Percentiles rank a stretch among this genome's conserved stretches.
Conservation (phyloP, 2,329 filamentous ascomycete species). For the Pyrenophora teres region DNA sequence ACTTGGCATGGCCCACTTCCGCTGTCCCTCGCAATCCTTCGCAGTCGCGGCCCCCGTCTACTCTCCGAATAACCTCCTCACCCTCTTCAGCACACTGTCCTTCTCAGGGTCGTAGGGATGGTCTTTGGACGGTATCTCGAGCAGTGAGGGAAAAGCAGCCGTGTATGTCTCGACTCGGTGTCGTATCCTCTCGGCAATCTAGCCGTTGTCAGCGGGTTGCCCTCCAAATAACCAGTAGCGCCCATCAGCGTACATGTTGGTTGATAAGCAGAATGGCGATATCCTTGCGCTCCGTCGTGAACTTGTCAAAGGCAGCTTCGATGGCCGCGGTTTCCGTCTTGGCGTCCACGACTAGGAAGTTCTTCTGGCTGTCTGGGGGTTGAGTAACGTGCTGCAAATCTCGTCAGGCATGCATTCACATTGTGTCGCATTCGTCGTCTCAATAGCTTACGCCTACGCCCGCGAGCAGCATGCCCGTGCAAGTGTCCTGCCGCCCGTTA, state of each 20-base stretch:
- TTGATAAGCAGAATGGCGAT: slow-evolving; percentile 97
- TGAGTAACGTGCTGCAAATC: slow-evolving; percentile 80
- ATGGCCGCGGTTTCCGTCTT: slow-evolving; percentile 91
- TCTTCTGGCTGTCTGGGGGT: slow-evolving; percentile 88
- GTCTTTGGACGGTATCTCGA: slow-evolving; percentile 98
- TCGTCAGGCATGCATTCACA: slow-evolving; percentile 5
- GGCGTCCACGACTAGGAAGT: slow-evolving; percentile 93
- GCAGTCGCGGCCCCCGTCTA: slow-evolving; percentile 47
- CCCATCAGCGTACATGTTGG: slow-evolving; percentile 73
- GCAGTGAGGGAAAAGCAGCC: slow-evolving; percentile 90
- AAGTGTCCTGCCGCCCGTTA: slow-evolving; percentile 72
- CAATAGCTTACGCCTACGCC: slow-evolving; percentile 78
- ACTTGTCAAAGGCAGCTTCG: slow-evolving; percentile 86
- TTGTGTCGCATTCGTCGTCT: background rate
- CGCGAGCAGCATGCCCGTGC: slow-evolving; percentile 91
- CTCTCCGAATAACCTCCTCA: slow-evolving; percentile 74
- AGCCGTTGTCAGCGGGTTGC: slow-evolving; percentile 15
- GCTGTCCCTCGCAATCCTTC: no score
- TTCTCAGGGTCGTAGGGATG: slow-evolving; percentile 99
- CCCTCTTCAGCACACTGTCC: slow-evolving; percentile 92
- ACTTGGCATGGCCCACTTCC: no score
- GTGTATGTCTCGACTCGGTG: slow-evolving; percentile 89
- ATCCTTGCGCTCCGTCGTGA: slow-evolving; percentile 89
- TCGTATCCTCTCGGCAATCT: slow-evolving; percentile 95
- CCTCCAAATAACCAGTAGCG: background rate